Evolutionary conservation across 2,329 filamentous ascomycete genomes (phyloP).

Genomic region (Aspergillus arachidicola): DNA sequence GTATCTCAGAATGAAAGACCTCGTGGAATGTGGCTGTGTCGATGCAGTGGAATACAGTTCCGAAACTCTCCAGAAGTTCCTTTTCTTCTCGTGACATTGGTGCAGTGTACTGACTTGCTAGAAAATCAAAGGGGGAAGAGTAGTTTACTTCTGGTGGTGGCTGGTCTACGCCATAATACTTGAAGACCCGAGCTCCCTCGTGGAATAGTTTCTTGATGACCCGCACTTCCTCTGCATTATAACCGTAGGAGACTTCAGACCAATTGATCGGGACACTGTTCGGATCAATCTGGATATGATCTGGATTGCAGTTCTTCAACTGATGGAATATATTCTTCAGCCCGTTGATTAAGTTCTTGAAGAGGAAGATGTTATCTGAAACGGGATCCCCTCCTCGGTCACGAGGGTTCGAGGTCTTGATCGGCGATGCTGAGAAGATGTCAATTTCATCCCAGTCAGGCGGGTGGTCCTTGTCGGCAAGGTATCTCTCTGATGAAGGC

Average conservation of each 20-base stretch:
- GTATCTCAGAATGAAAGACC: conserved; percentile 96
- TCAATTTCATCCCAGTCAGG: conserved; percentile 98
- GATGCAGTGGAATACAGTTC: conserved; percentile 97
- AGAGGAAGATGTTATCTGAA: conserved; percentile 95
- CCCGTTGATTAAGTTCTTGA: conserved; percentile 93
- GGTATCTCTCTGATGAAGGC: conserved; percentile 72
- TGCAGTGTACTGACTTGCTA: conserved; percentile 93
- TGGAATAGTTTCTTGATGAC: conserved; percentile 97
- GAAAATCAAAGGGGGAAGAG: conserved; percentile 83
- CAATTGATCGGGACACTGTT: conserved; percentile 83
- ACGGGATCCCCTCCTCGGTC: conserved; percentile 90
- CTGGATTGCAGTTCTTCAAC: conserved; percentile 83
- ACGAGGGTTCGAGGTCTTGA: conserved; percentile 89
- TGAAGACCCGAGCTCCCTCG: conserved; percentile 92
- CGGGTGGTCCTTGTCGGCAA: conserved; percentile 76
- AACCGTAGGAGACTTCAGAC: conserved; percentile 94
- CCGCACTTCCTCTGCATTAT: conserved; percentile 94
- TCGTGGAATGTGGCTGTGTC: conserved; percentile 98
- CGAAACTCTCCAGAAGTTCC: conserved; percentile 94
- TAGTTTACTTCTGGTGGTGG: conserved; percentile 71
- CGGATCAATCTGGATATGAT: conserved; percentile 68
- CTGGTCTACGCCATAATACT: conserved; percentile 93
- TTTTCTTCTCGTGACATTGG: conserved; percentile 96
- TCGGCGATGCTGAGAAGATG: conserved; percentile 93
- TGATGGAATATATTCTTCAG: conserved; percentile 97